phyloP scores from a whole-genome alignment of 106 monocot genomes.

The Agapanthus africanus region DNA sequence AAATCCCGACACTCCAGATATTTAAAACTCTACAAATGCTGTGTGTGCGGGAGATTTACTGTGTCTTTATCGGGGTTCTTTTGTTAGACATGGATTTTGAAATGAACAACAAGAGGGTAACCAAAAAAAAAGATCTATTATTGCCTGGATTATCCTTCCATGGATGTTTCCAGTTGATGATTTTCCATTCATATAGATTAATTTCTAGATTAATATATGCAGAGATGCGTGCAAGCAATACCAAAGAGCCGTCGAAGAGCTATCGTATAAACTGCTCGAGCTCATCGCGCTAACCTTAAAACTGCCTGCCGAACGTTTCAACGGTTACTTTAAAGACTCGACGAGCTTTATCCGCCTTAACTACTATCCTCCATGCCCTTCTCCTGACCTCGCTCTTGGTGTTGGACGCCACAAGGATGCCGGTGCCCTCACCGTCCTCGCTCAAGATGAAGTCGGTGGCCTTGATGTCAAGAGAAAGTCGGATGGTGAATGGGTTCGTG shows the following conservation, averaged over 20 bases:
- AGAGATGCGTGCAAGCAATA: constrained; percentile 43
- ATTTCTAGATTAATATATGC: not conserved
- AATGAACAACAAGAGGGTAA: too few species aligned
- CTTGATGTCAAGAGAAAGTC: constrained; percentile 55
- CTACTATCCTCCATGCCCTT: constrained; percentile 69
- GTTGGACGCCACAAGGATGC: constrained; percentile 74
- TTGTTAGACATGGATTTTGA: too few species aligned
- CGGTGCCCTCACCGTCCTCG: constrained; percentile 53
- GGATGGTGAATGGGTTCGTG: constrained; percentile 61
- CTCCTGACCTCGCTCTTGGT: constrained; percentile 57
- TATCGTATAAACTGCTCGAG: constrained; percentile 49
- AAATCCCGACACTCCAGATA: too few species aligned
- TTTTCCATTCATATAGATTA: too few species aligned
- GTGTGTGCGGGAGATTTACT: too few species aligned
- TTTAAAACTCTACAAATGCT: too few species aligned
- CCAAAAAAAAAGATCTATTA: too few species aligned
- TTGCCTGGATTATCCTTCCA: too few species aligned
- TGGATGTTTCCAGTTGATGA: too few species aligned
- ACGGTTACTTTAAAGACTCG: constrained; percentile 44
- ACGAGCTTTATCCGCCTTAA: constrained; percentile 47
- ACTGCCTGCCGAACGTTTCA: constrained; percentile 30
- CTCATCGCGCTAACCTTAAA: constrained; percentile 42
- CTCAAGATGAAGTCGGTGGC: constrained; percentile 51
- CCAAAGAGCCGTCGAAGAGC: constrained; percentile 22
- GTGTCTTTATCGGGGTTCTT: too few species aligned